Conservation (phyloP, 495 filamentous ascomycete species). For the Aspergillus cavernicola region DNA sequence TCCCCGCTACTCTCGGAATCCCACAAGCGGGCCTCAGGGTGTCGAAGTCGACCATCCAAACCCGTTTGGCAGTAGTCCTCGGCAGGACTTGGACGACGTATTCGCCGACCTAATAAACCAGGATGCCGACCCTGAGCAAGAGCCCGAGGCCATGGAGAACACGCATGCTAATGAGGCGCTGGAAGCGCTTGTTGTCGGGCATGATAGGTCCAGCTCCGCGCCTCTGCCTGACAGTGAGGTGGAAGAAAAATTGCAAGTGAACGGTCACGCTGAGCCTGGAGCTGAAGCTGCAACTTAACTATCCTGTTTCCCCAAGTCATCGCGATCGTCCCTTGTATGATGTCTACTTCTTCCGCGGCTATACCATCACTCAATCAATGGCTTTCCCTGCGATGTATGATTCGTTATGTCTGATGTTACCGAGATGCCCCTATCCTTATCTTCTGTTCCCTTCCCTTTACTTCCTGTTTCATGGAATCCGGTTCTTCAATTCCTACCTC, state of each 20-base stretch:
- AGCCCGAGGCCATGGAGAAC: conserved; percentile 40
- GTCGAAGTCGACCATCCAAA: conserved; percentile 25
- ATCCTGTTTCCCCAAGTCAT: too few relatives aligned
- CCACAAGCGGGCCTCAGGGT: conserved; percentile 17
- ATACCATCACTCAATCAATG: too few relatives aligned
- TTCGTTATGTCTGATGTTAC: conserved; percentile 17
- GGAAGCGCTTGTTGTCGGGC: conserved; percentile 42
- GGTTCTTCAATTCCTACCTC: too few relatives aligned
- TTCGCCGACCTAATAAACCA: conserved; percentile 49
- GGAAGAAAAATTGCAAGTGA: conserved; percentile 13
- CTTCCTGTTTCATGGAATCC: background rate
- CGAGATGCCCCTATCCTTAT: conserved; percentile 6
- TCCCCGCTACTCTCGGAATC: conserved; percentile 34
- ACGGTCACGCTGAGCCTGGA: conserved; percentile 13
- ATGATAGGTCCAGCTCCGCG: conserved; percentile 27
- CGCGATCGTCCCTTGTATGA: too few relatives aligned
- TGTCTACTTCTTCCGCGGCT: too few relatives aligned
- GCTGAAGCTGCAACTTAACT: conserved; percentile 9
- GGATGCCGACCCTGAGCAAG: conserved; percentile 29
- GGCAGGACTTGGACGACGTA: conserved; percentile 42
- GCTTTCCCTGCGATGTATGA: conserved; percentile 22
- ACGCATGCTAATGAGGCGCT: conserved; percentile 45
- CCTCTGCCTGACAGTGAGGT: conserved; percentile 15
- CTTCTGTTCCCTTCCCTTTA: background rate
- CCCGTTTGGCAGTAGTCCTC: conserved; percentile 40